Base-by-base conservation (phyloP, 495 filamentous ascomycete species). In the Pseudevernia furfuracea region DNA sequence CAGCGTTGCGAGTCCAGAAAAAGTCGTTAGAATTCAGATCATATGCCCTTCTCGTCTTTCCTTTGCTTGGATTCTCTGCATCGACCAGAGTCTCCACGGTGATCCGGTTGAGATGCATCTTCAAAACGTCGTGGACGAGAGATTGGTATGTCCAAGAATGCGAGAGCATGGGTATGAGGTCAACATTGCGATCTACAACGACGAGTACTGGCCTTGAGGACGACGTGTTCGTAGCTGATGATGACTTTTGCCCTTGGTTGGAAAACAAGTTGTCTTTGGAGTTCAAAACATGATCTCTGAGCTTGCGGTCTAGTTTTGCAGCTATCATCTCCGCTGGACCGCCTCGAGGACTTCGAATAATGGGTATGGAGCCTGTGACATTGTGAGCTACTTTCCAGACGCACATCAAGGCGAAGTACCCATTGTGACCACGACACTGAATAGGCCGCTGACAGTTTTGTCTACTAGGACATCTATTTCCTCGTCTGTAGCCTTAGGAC, bases 61-160 rank as follows among this genome's bases (percentile, higher is more conserved):
- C 85, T 65, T 87, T 91, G 21, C 80, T 78, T 2, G 89, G 85
- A 63, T 89, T 86, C 37, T 79, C 77, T 62, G 94, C 88, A 63
- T 96, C 93, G 21, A 85, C 78, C 8, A 87, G 82, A 5, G 86
- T 86, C 69, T 96, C 91, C 48, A 99, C 84, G 6, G 91, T 97
- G 71, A 99, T 97, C n/a, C 92, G 88, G 69, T 97, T 99, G 56
- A 97, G 82, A 66, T 87, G 88, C 90, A 96, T 95, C 46, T 89
- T 85, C 63, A 97, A 85, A 11, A 99, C 88, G 76, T 99, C 95
- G 67, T 96, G 88, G 38, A 97, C 91, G 23, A 99, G 82, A 2
- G 92, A 96, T 72, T 97, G 94, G 71, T 99, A 99, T 6, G 92
- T 97, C 94, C 94, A 99, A 2, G 92, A 96, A 76, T 99, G 94